Evolutionary conservation across 2,329 filamentous ascomycete species (phyloP).

Genomic region (Rhynchosporium secalis): DNA sequence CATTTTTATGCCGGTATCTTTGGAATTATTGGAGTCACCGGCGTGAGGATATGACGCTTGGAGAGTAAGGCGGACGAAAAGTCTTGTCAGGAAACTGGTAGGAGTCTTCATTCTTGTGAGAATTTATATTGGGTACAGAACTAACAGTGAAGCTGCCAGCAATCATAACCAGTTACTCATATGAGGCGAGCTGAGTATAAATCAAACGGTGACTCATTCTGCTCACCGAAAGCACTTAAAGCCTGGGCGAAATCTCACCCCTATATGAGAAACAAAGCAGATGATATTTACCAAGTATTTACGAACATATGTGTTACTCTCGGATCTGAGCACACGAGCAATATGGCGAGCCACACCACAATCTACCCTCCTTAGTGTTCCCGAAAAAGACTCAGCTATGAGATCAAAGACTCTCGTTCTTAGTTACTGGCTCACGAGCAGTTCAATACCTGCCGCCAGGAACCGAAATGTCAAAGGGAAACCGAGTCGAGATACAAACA

Average conservation of each 20-base stretch:
- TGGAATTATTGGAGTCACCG: background rate
- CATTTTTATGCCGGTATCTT: background rate
- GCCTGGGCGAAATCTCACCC: background rate
- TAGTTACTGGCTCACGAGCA: too few relatives aligned
- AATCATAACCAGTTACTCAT: background rate
- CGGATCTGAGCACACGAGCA: background rate
- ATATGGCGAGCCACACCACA: background rate
- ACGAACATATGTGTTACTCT: background rate
- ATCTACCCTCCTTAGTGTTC: background rate
- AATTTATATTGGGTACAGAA: background rate
- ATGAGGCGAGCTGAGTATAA: background rate
- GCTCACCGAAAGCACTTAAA: background rate
- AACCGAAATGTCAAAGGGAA: too few relatives aligned
- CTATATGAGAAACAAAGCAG: background rate
- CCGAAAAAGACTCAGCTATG: background rate
- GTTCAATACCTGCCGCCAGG: too few relatives aligned
- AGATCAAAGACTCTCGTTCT: too few relatives aligned
- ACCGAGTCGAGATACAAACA: too few relatives aligned
- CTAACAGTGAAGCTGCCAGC: too few relatives aligned
- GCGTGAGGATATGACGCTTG: background rate
- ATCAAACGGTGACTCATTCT: background rate
- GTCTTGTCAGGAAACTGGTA: background rate
- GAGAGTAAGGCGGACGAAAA: background rate
- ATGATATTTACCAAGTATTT: background rate
- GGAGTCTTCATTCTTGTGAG: background rate